A percentile compares a stretch with the other conserved stretches of the same genome.
phyloP scores from a whole-genome alignment of 192 early-diverging fungal genomes.

The Gonapodya prolifera region DNA sequence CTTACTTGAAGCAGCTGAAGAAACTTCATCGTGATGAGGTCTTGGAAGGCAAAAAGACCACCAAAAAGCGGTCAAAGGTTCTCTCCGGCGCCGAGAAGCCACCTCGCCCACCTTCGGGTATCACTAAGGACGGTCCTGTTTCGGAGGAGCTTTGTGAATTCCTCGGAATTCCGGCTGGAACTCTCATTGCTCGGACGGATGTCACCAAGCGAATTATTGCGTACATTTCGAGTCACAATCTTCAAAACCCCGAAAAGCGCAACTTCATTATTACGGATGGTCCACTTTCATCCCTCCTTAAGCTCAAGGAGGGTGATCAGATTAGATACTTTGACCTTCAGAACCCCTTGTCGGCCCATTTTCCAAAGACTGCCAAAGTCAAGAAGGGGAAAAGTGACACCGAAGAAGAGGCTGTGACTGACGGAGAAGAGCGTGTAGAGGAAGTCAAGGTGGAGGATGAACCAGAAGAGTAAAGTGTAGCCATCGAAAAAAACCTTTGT shows the following conservation, averaged over 20 bases:
- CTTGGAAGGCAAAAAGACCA: background rate
- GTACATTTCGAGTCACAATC: background rate
- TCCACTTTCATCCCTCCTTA: background rate
- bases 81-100: background rate
- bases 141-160: background rate
- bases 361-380: background rate
- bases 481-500: too few relatives aligned
- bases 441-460: background rate
- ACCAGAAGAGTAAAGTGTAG: too few relatives aligned
- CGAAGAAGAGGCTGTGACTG: background rate
- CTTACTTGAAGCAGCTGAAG: background rate
- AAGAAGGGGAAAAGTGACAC: background rate
- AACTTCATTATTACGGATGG: background rate
- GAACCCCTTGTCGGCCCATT: background rate
- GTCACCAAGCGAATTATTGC: background rate
- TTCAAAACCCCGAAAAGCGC: background rate
- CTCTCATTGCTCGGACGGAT: background rate
- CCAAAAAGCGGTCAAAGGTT: background rate
- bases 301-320: background rate
- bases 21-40: background rate
- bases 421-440: background rate
- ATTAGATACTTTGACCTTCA: background rate
- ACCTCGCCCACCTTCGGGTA: background rate
- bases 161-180: background rate
- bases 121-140: background rate